These are phyloP conservation scores for Pichia rugopelliculosa DNA, from an alignment of 805 yeast genomes.

Conservation along the genomic window DNA sequence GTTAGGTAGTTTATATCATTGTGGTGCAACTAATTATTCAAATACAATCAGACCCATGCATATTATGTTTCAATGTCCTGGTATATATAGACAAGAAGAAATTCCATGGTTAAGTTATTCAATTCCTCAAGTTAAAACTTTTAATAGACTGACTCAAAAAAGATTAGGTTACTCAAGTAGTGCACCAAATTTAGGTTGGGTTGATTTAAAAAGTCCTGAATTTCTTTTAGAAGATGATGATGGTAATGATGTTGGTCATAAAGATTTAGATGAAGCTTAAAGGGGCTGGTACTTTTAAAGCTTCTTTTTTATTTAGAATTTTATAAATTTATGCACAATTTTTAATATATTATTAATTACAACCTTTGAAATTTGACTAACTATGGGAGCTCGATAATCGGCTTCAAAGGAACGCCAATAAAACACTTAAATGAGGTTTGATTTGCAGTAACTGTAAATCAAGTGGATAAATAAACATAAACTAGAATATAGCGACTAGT, in stretches of 20 bases:
- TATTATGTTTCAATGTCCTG: constrained; percentile 20
- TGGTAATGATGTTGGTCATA: constrained; percentile 9
- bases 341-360: no score
- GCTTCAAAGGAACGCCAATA: no score
- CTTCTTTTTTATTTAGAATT: no score
- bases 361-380: no score
- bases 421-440: no score
- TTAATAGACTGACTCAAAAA: constrained; percentile 8
- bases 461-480: no score
- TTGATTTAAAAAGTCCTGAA: constrained; percentile 12
- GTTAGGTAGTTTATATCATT: constrained; percentile 23
- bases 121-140: constrained; percentile 13
- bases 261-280: constrained; percentile 14
- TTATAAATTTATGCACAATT: no score
- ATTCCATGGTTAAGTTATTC: constrained; percentile 12
- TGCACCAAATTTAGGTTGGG: constrained; percentile 16
- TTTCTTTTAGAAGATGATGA: constrained; percentile 4
- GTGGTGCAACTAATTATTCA: constrained; percentile 22
- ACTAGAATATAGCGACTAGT: no score
- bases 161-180: constrained; percentile 13
- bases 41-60: constrained; percentile 18
- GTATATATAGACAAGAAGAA: constrained; percentile 25
- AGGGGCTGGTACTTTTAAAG: no score
- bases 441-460: no score
- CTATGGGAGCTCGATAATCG: no score